Conservation (phyloP, 225 moss, liverwort and hornwort genomes). For the Climacium dendroides region DNA sequence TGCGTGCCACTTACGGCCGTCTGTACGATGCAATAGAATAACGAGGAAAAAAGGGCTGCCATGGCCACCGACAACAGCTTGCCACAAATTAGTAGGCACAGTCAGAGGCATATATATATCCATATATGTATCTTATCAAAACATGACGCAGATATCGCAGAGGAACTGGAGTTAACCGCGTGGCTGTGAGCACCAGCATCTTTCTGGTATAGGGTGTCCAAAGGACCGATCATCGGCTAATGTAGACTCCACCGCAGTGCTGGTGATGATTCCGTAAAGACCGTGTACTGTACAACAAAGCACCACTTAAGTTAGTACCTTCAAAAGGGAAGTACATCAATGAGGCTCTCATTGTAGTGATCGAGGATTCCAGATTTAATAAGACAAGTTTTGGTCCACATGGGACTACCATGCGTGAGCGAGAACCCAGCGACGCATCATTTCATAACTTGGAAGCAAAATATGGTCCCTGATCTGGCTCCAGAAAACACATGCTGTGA, state of each 20-base stretch:
- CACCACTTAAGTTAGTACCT: background rate
- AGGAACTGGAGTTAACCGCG: background rate
- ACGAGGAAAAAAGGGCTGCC: background rate
- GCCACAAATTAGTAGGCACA: background rate
- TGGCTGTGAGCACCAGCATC: background rate
- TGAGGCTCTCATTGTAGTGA: background rate
- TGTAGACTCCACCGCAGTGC: background rate
- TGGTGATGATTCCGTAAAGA: background rate
- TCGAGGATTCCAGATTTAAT: background rate
- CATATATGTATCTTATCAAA: background rate
- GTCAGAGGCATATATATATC: background rate
- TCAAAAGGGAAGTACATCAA: background rate
- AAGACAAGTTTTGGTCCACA: background rate
- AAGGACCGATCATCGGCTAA: background rate
- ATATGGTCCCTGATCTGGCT: background rate
- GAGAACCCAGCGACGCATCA: background rate
- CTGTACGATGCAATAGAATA: background rate
- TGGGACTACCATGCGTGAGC: background rate
- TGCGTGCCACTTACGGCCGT: background rate
- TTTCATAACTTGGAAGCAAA: background rate
- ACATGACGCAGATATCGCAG: background rate
- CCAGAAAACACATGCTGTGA: conserved; percentile 8
- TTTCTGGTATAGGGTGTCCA: background rate
- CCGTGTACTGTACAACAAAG: background rate
- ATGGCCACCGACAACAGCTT: background rate